phyloP scores from a whole-genome alignment of 805 yeast genomes.

The Yamadazyma laniorum region DNA sequence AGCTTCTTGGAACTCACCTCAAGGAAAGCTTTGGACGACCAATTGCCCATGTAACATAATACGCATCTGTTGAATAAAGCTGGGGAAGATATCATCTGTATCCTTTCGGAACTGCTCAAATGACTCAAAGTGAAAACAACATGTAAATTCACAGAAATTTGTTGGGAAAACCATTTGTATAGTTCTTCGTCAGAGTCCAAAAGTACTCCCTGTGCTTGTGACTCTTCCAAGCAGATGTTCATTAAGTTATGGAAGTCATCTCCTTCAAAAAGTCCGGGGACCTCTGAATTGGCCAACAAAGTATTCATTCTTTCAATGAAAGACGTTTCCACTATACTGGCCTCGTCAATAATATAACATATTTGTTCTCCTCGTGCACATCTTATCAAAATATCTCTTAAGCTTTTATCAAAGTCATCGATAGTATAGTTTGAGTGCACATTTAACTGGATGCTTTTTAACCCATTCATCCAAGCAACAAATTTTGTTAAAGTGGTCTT shows the following conservation, averaged over 20 bases:
- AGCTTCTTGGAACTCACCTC: conserved; percentile 50
- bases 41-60: conserved; percentile 82
- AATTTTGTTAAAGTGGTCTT: conserved; percentile 73
- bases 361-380: conserved; percentile 55
- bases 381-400: conserved; percentile 50
- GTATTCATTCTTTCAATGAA: conserved; percentile 92
- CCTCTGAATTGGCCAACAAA: conserved; percentile 86
- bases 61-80: conserved; percentile 90
- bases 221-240: conserved; percentile 53
- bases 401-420: conserved; percentile 62
- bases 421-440: conserved; percentile 55
- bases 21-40: conserved; percentile 54
- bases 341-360: conserved; percentile 79
- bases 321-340: conserved; percentile 69
- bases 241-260: conserved; percentile 60
- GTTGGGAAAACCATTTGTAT: conserved; percentile 69
- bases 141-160: conserved; percentile 71
- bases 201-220: conserved; percentile 57
- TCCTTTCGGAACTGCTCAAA: conserved; percentile 21
- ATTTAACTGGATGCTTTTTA: conserved; percentile 55
- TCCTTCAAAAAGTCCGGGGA: conserved; percentile 83
- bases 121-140: conserved; percentile 76
- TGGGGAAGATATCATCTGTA: conserved; percentile 69
- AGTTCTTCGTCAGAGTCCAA: conserved; percentile 69
- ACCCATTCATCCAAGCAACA: conserved; percentile 90